Conservation (phyloP, 2,329 filamentous ascomycete species). For the Ophiosphaerella korrae region DNA sequence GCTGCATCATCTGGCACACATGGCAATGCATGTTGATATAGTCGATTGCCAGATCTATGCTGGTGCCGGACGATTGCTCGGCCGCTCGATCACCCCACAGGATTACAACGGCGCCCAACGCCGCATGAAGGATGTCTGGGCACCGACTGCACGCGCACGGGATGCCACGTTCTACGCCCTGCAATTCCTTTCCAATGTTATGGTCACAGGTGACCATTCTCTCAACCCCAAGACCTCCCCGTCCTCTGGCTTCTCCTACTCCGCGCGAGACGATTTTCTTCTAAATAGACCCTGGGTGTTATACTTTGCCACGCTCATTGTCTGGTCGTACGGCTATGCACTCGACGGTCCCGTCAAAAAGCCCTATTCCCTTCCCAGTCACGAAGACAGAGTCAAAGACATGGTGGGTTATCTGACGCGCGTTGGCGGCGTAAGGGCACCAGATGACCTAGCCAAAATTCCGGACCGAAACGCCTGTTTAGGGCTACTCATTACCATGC, state of each 20-base stretch:
- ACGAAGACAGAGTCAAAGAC: slow-evolving; percentile 71
- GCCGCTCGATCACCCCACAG: slow-evolving; percentile 79
- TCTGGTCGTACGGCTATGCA: slow-evolving; percentile 94
- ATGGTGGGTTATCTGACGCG: slow-evolving; percentile 80
- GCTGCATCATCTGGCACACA: slow-evolving; percentile 90
- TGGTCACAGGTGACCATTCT: slow-evolving; percentile 64
- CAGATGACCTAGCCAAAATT: slow-evolving; percentile 76
- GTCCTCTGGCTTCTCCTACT: slow-evolving; percentile 61
- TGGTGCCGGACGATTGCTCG: slow-evolving; percentile 81
- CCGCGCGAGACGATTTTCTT: slow-evolving; percentile 83
- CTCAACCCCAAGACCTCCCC: slow-evolving; percentile 32
- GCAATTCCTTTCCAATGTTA: slow-evolving; percentile 83
- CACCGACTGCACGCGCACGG: slow-evolving; percentile 81
- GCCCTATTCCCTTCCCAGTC: slow-evolving; percentile 59
- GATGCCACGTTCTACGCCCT: slow-evolving; percentile 93
- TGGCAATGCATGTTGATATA: slow-evolving; percentile 97
- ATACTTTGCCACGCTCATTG: slow-evolving; percentile 88
- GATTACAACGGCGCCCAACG: slow-evolving; percentile 81
- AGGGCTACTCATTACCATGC: slow-evolving; percentile 79
- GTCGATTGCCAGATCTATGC: slow-evolving; percentile 98
- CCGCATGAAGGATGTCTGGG: slow-evolving; percentile 88
- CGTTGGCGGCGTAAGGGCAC: slow-evolving; percentile 72
- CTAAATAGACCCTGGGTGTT: slow-evolving; percentile 94
- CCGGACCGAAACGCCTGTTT: slow-evolving; percentile 81
- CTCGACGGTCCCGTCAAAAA: slow-evolving; percentile 76